Evolutionary conservation across 805 yeast genomes (phyloP), one percentile per base, ranked within the genome.

Genomic region (Nematodospora valgi): DNA sequence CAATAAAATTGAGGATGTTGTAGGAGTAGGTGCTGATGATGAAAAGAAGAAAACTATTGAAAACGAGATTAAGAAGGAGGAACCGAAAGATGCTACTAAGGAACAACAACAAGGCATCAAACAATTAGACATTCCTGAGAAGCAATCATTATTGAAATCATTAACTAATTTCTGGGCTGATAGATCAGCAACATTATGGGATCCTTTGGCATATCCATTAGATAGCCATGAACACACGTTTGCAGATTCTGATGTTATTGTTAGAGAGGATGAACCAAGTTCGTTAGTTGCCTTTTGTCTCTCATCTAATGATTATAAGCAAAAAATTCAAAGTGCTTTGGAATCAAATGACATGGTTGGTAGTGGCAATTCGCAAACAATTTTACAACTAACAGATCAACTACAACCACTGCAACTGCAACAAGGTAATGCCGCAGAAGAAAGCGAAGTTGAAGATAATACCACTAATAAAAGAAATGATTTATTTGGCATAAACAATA

Each of bases 151-250:
- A 23, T 74, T 93, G 64, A 86, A 85, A 48, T 79, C 95, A 0
- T 64, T 94, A 37, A 77, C 95, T 0, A 86, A 81, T 48, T 93
- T 93, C 58, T 93, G 98, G 98, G 97, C 97, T 1, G 98, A 93
- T 59, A 68, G 98, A 49, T 86, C 98, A 1, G 93, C 97, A 0
- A 82, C 94, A 2, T 70, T 93, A 14, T 94, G 98, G 98, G 88
- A 86, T 45, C 95, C 96, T 0, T 65, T 93, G 22, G 82, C 76
- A 13, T 89, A 88, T 58, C 96, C 98, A 2, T 67, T 89, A 36
- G 72, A 63, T 26, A 73, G 88, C 0, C 73, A 82, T 0, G 98
- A 93, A 52, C 98, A 93, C 55, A 77, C 91, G 1, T 93, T 93
- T 65, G 87, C 86, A 13, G 98, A 94, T 52, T 86, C 95, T 6